Evolutionary conservation across 2,329 filamentous ascomycete genomes (phyloP), one percentile per base, ranked within the genome.

Genomic region (Fusarium bactridioides): DNA sequence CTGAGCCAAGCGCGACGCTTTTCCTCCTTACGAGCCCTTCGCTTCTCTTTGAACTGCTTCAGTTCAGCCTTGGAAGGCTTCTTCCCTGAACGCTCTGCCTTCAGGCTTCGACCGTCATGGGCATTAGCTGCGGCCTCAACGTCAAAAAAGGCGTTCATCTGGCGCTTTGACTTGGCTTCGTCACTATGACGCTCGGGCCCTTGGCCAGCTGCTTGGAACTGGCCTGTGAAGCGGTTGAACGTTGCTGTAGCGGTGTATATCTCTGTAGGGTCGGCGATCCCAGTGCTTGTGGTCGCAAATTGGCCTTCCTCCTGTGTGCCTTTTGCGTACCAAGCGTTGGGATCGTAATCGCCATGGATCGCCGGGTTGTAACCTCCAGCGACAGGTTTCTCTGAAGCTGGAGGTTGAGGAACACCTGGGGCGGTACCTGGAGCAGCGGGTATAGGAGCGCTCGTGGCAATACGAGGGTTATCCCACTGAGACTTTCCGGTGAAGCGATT

Each of bases 281-380:
- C 69, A 18, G 71, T 71, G 38, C 61, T 58, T 38, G 69, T 59
- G 2, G 80, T 77, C 11, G 81, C 74, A 1, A 79, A 64, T 16
- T 79, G 76, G 15, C 79, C 76, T 16, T 80, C 80, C 53, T 84
- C 81, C 48, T 86, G 80, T 50, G 35, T 57, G 10, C 86, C 84
- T 79, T 93, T 88, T 16, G 96, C 95, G 80, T 99, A 99, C 84
- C 94, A 93, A n/a, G 96, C 95, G 67, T 92, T 96, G 8, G 95
- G 94, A 78, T 99, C 96, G 84, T 98, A 99, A 83, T 95, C 93
- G 76, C 96, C 96, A 80, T 99, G 96, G 50, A 99, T 95, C 29
- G 94, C 93, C 3, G 96, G 96, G 79, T 98, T 97, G 84, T 99
- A 99, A 69, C 95, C 94, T 65, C 92, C 91, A 10, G 87, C 88